Percentiles rank a stretch among this genome's conserved stretches.
Conservation (phyloP, 2,329 filamentous ascomycete genomes). For the Colletotrichum siamense region DNA sequence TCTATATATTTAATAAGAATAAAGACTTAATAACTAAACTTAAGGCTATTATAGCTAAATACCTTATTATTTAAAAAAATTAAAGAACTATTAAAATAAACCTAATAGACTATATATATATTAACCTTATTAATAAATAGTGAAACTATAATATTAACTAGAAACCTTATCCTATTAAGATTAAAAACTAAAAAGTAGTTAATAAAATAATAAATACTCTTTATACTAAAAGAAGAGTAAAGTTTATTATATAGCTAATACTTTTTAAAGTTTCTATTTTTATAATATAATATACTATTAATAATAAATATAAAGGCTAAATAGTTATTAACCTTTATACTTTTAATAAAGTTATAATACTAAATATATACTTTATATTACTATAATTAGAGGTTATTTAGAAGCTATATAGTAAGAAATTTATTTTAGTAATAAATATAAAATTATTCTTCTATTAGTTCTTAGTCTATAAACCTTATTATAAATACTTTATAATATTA, state of each 20-base stretch:
- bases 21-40: background rate
- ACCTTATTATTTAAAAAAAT: fast-evolving
- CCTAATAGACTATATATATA: background rate
- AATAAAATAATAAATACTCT: too few species aligned
- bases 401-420: background rate
- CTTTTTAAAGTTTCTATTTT: background rate
- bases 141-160: background rate
- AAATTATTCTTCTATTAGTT: background rate
- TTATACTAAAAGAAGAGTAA: too few species aligned
- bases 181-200: background rate
- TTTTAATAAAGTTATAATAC: background rate
- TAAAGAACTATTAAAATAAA: background rate
- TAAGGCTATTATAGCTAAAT: background rate
- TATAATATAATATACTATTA: background rate
- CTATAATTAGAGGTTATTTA: background rate
- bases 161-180: background rate
- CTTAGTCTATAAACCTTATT: background rate
- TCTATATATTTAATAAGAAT: background rate
- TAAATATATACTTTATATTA: background rate
- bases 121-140: background rate
- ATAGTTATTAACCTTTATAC: background rate
- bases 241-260: too few species aligned
- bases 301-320: background rate
- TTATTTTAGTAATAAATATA: background rate
- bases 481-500: background rate